Conservation (phyloP, 2,329 filamentous ascomycete genomes). For the Fusarium zealandicum region DNA sequence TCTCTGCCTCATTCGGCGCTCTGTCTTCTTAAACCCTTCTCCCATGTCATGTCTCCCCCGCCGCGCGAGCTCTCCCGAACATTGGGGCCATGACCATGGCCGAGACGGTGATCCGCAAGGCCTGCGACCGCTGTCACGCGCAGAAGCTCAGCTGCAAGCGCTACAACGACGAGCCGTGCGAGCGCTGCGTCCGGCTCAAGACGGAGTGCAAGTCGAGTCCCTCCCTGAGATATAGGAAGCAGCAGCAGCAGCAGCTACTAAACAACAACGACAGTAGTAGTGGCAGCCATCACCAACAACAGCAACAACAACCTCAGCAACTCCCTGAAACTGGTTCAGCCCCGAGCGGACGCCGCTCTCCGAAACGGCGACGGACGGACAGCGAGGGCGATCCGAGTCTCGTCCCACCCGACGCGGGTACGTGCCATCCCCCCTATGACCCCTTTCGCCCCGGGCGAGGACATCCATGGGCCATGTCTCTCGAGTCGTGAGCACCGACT, state of each 20-base stretch:
- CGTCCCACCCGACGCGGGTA: constrained; percentile 48
- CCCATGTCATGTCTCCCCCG: constrained; percentile 44
- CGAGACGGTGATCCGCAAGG: constrained; percentile 51
- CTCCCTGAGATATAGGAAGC: constrained; percentile 50
- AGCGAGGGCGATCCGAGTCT: constrained; percentile 42
- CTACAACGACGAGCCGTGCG: constrained; percentile 50
- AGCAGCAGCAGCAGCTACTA: constrained; percentile 39
- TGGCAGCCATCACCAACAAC: constrained; percentile 16
- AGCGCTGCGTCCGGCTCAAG: constrained; percentile 52
- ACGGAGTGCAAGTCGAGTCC: constrained; percentile 55
- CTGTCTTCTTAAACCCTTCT: constrained; percentile 41
- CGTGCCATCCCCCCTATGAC: constrained; percentile 31
- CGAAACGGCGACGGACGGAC: constrained; percentile 49
- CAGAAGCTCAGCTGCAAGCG: constrained; percentile 58
- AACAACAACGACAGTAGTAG: constrained; percentile 17
- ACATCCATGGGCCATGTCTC: constrained; percentile 10
- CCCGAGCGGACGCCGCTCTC: constrained; percentile 43
- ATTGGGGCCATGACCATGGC: constrained; percentile 47
- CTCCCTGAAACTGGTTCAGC: constrained; percentile 18
- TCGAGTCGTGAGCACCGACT: constrained; percentile 33
- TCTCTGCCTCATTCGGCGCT: constrained; percentile 8
- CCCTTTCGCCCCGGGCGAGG: background rate
- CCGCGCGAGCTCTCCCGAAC: constrained; percentile 29
- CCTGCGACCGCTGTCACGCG: constrained; percentile 56
- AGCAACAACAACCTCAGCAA: constrained; percentile 20